Percentiles rank a stretch among this genome's conserved stretches.
These are phyloP conservation scores for Podaxis pistillaris DNA, from an alignment of 768 basidiomycete genomes.

Conservation along the genomic window DNA sequence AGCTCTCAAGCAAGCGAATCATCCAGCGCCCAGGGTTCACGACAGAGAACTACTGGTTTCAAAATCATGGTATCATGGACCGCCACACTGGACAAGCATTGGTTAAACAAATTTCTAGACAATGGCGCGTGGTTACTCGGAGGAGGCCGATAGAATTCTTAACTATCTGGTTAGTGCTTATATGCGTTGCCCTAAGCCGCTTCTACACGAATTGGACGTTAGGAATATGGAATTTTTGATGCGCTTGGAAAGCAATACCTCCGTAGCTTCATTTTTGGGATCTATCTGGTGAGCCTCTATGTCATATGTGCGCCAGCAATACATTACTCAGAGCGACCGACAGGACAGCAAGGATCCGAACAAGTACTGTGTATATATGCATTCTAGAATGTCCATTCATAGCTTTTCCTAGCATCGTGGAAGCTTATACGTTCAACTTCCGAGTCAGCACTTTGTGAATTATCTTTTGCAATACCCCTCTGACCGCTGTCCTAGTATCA, in stretches of 20 bases:
- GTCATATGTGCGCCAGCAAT: background rate
- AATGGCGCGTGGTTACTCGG: slow-evolving; percentile 74
- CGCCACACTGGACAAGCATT: background rate
- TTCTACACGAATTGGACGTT: background rate
- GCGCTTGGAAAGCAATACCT: slow-evolving; percentile 84
- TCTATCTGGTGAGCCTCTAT: slow-evolving; percentile 63
- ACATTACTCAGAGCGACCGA: slow-evolving; percentile 8
- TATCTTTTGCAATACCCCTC: background rate
- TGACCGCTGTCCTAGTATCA: slow-evolving; percentile 53
- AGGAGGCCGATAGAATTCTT: slow-evolving; percentile 79
- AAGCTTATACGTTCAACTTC: slow-evolving; percentile 89
- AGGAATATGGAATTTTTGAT: slow-evolving; percentile 89
- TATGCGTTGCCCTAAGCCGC: slow-evolving; percentile 10
- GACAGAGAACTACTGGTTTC: slow-evolving; percentile 55
- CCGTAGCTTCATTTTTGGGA: slow-evolving; percentile 80
- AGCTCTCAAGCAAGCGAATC: slow-evolving; percentile 33
- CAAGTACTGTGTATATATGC: slow-evolving; percentile 51
- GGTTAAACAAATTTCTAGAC: slow-evolving; percentile 29
- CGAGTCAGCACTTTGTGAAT: slow-evolving; percentile 40
- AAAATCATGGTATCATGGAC: slow-evolving; percentile 55
- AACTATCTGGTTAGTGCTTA: slow-evolving; percentile 59
- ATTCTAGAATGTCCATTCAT: background rate
- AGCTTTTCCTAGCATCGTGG: slow-evolving; percentile 59
- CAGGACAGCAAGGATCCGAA: slow-evolving; percentile 85
- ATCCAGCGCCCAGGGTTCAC: slow-evolving; percentile 27